Base-by-base conservation (phyloP, 371 early-diverging fungal genomes). In the Nosema bombycis region DNA sequence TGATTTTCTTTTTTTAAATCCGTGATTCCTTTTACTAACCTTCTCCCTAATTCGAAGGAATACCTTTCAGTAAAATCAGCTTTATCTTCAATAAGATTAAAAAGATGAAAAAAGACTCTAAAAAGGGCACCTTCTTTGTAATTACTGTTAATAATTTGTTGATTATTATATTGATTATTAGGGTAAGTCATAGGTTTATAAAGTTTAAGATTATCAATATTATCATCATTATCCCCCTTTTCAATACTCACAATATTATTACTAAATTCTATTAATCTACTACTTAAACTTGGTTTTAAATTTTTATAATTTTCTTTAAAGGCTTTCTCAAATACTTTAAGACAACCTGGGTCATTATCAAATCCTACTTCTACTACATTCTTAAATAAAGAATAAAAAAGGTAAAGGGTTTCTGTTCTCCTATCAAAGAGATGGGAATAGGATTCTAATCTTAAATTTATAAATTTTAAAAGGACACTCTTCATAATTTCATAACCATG, bases 301-400 rank as follows among this genome's bases (percentile, higher is more conserved):
- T 30, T 66, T 18, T 61, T 69, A 34, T 46, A 70, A 28, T 30
- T 61, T 33, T 24, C 46, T n/a, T 57, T 61, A 21, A 76, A 60
- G 30, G 61, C 62, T 37, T 10, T 36, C 26, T 61, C 58, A 10
- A 70, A 63, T 23, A 46, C 34, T 30, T 67, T 32, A 30, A 63
- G n/a, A 24, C 15, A 34, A 2, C 24, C 46, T 15, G 36, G 30
- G 15, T 32, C 30, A 37, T 58, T 62, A 14, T 61, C 15, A 70
- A 69, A 76, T 29, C 77, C 77, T 38, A 70, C 62, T 46, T 70
- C 66, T 14, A 76, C 77, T n/a, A 76, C 77, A 61, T 70, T 55
- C 2, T 38, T 67, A n/a, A 76, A 62, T 33, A 76, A 37, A 23
- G 30, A 62, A 54, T 61, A 61, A 62, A 76, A 76, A 21, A 69